These are phyloP conservation scores for Wickerhamomyces hampshirensis DNA, from an alignment of 805 yeast species.

Conservation along the genomic window DNA sequence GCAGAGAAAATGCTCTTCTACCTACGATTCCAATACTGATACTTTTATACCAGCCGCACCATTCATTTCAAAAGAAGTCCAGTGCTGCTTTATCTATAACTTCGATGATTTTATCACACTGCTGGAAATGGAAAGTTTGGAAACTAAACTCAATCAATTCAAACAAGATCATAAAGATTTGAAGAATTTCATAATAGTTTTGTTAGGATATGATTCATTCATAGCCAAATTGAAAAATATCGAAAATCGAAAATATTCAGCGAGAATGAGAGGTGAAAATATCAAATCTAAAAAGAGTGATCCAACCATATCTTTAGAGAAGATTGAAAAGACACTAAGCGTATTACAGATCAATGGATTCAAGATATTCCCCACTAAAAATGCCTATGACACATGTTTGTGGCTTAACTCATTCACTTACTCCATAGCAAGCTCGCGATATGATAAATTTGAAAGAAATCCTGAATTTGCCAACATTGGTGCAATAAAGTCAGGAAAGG, in stretches of 20 bases:
- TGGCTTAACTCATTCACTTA: constrained; percentile 57
- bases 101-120: constrained; percentile 40
- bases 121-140: constrained; percentile 26
- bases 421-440: constrained; percentile 46
- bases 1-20: constrained; percentile 44
- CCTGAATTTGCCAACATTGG: constrained; percentile 52
- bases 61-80: constrained; percentile 38
- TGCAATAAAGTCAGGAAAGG: constrained; percentile 48
- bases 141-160: constrained; percentile 20
- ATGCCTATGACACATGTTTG: constrained; percentile 38
- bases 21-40: constrained; percentile 44
- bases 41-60: constrained; percentile 49
- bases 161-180: constrained; percentile 19
- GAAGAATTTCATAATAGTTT: constrained; percentile 36
- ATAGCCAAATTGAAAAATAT: constrained; percentile 37
- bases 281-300: constrained; percentile 5
- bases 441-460: constrained; percentile 53
- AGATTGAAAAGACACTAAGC: constrained; percentile 37
- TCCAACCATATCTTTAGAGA: constrained; percentile 13
- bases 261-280: constrained; percentile 25
- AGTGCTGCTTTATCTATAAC: constrained; percentile 38
- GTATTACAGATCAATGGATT: constrained; percentile 44
- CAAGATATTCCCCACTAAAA: constrained; percentile 47
- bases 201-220: constrained; percentile 46
- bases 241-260: constrained; percentile 43